Conservation (phyloP, 192 early-diverging fungal genomes). For the Mortierella antarctica region DNA sequence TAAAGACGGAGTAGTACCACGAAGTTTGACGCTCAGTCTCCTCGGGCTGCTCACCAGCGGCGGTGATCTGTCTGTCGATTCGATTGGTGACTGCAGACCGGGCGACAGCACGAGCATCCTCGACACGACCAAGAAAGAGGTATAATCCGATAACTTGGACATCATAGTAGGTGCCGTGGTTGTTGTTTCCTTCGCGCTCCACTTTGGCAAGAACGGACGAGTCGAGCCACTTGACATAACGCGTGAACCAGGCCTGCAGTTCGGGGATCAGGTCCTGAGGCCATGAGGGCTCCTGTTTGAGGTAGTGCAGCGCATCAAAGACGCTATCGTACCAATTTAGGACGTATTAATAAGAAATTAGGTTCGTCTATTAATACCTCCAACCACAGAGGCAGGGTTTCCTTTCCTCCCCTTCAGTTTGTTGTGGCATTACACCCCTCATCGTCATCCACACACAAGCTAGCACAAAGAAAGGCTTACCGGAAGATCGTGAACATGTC, state of each 20-base stretch:
- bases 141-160: slow-evolving; percentile 59
- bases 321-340: slow-evolving; percentile 21
- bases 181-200: slow-evolving; percentile 56
- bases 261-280: slow-evolving; percentile 32
- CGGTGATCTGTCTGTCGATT: slow-evolving; percentile 50
- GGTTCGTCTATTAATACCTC: no score
- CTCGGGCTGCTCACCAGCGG: slow-evolving; percentile 52
- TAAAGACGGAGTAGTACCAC: slow-evolving; percentile 66
- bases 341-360: not conserved
- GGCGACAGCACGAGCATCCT: slow-evolving; percentile 37
- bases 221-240: slow-evolving; percentile 54
- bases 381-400: no score
- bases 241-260: slow-evolving; percentile 51
- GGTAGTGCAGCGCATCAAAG: slow-evolving; percentile 52
- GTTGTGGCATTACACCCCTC: not conserved
- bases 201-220: slow-evolving; percentile 33
- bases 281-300: slow-evolving; percentile 50
- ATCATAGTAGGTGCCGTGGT: slow-evolving; percentile 70
- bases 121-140: slow-evolving; percentile 54
- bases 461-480: slow-evolving; percentile 17
- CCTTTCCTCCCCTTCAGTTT: no score
- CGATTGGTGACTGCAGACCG: slow-evolving; percentile 48
- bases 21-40: slow-evolving; percentile 57
- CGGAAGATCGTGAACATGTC: slow-evolving; percentile 58
- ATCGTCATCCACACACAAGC: not conserved